Conservation (phyloP, 2,329 filamentous ascomycete genomes). For the Escovopsis weberi region DNA sequence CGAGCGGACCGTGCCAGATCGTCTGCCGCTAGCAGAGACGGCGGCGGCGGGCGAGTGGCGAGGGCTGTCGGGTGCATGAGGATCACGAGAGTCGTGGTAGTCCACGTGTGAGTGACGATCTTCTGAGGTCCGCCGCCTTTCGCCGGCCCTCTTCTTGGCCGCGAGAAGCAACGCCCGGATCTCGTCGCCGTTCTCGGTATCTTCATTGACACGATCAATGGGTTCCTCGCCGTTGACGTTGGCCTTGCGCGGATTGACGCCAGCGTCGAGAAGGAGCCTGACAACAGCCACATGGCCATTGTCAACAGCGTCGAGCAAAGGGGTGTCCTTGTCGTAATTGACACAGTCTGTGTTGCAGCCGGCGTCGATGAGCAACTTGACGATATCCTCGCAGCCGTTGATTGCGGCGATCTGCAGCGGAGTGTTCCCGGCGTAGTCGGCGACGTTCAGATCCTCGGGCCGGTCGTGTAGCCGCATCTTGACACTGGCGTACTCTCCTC, state of each 20-base stretch:
- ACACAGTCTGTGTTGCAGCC: constrained; percentile 72
- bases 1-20: constrained; percentile 40
- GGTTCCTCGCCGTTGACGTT: constrained; percentile 91
- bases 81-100: constrained; percentile 32
- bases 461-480: constrained; percentile 62
- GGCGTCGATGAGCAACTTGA: constrained; percentile 70
- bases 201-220: constrained; percentile 63
- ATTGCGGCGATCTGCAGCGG: constrained; percentile 87
- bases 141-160: constrained; percentile 40
- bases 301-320: constrained; percentile 88
- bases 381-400: constrained; percentile 74
- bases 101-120: constrained; percentile 37
- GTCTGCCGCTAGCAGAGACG: constrained; percentile 26
- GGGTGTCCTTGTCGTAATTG: constrained; percentile 77
- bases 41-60: constrained; percentile 37
- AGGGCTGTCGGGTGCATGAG: constrained; percentile 43
- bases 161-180: constrained; percentile 56
- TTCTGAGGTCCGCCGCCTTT: constrained; percentile 41
- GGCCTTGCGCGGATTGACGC: constrained; percentile 79
- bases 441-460: constrained; percentile 75
- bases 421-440: constrained; percentile 92
- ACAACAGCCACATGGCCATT: constrained; percentile 88
- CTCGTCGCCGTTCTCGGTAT: constrained; percentile 63
- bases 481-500: constrained; percentile 66
- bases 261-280: constrained; percentile 65